Base-by-base conservation (phyloP, 2,329 filamentous ascomycete species). In the Colletotrichum spaethianum region DNA sequence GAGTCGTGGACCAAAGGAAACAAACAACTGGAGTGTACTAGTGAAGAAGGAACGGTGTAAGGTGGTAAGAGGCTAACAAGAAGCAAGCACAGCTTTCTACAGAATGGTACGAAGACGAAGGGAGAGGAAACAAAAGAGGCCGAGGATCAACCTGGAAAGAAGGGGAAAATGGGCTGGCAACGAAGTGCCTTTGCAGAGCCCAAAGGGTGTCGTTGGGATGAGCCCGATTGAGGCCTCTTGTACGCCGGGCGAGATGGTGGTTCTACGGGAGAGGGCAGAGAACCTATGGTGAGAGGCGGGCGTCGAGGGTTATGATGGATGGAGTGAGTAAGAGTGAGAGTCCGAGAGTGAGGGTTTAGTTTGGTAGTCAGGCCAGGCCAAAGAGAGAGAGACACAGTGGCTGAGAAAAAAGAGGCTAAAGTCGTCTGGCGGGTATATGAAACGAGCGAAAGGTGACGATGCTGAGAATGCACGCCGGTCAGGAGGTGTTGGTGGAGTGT, bases 121-220 rank as follows among this genome's bases (percentile, higher is more conserved):
- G 48, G 42, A 61, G 78, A 78, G 75, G 75, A 78, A 78, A 78
- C 72, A 73, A 86, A 84, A 77, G 79, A 74, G 81, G 84, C 86
- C 87, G 81, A 89, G 87, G 87, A 83, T 89, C 88, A 89, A 89
- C 88, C 88, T 86, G 86, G 85, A 84, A 84, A 81, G 85, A 87
- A 87, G 73, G 74, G 76, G 83, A 80, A 74, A 74, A 75, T n/a
- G 70, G 69, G 57, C 68, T 53, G 55, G 69, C 72, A 64, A 40
- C 69, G 63, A 61, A 40, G 59, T 78, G 76, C 77, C 77, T 70
- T 72, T 76, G 64, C 69, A 73, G 53, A 67, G 71, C 65, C 67
- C 60, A 50, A 44, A 62, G 52, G 44, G 46, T 66, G 57, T 26
- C 31, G 61, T 64, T 72, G 59, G 46, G 66, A 40, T 33, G 65